Base-by-base conservation (phyloP, 2,329 filamentous ascomycete genomes). In the Emmonsiellopsis sp. region DNA sequence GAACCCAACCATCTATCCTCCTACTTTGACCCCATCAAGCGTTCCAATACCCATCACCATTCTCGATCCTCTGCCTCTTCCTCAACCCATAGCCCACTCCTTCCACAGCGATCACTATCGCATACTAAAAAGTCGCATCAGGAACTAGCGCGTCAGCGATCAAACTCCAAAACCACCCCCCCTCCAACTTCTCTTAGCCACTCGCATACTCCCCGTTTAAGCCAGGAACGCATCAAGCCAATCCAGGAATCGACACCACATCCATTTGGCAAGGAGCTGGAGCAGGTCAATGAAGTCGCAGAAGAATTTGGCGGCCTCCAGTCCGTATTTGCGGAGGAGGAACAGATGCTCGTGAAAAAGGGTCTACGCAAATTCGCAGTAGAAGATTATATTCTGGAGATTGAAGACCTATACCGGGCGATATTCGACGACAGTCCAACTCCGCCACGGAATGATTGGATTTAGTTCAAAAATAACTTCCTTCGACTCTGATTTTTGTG, bases 61-160 rank as follows among this genome's bases (percentile, higher is more conserved):
- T 49, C 74, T 75, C 53, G 43, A 10, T 58, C 68, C 70, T 55
- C 53, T 6, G 32, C 45, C 2, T 44, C 49, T 60, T 74, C 70
- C 39, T 71, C 74, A 5, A 60, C 70, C 43, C 66, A 76, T 2
- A 49, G 82, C 2, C 88, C 88, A 1, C 73, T 74, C 13, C 84
- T 96, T 55, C 92, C 92, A 4, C 79, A 82, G 66, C 83, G 92
- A 54, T 85, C 90, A 2, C 80, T 87, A 3, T 92, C 88, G 8
- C 92, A 96, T 73, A 95, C 88, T 62, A 96, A 95, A 76, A 85
- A 88, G 67, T 85, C 86, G 5, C 85, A 88, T 65, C 87, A 93
- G 59, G 82, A 83, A 56, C 69, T 95, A 36, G 85, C 85, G 48
- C 84, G 84, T 61, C 78, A 84, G 69, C 80, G 81, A 56, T 88